Evolutionary conservation across 2,329 filamentous ascomycete species (phyloP), one percentile per base, ranked within the genome.

Genomic region (Pseudopithomyces maydicus): DNA sequence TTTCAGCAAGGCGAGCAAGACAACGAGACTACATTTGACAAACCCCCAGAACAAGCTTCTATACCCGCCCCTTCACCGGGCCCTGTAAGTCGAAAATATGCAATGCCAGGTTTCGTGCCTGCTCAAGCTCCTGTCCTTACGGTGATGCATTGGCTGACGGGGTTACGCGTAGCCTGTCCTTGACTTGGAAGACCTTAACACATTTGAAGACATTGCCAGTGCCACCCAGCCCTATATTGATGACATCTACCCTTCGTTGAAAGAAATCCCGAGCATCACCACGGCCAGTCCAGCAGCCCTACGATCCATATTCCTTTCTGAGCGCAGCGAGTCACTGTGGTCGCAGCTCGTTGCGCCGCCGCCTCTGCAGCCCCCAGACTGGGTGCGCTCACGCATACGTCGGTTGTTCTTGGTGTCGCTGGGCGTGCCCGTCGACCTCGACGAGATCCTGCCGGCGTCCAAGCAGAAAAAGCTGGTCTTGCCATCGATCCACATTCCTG

Each of bases 401-500:
- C 90, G 95, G 26, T 85, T 99, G 23, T 99, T 99, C 74, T 87
- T 99, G 41, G 93, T 99, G 52, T 97, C 93, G 1, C 85, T 99
- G 0, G 95, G 95, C 17, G 95, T 99, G 0, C 95, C 95, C 1
- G 92, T 99, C 43, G 95, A 99, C 69, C 84, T 99, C 0, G 95
- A 99, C 76, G 95, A 99, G 79, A 98, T 99, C 54, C 85, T 99
- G 7, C 95, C 95, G 0, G 93, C 94, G 0, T 96, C 91, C 12
- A 98, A 98, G 77, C 95, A 99, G 75, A 98, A 98, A 84, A 98
- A 98, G 74, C 88, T 99, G 17, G 85, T 99, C 4, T 84, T 99
- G 1, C 95, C 95, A 0, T 97, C 93, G 6, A 88, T 95, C 46
- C 68, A 74, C 57, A 71, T 75, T 26, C 64, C 72, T 1, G 72